phyloP scores from a whole-genome alignment of 768 basidiomycete species.

The Boletus bicolor region DNA sequence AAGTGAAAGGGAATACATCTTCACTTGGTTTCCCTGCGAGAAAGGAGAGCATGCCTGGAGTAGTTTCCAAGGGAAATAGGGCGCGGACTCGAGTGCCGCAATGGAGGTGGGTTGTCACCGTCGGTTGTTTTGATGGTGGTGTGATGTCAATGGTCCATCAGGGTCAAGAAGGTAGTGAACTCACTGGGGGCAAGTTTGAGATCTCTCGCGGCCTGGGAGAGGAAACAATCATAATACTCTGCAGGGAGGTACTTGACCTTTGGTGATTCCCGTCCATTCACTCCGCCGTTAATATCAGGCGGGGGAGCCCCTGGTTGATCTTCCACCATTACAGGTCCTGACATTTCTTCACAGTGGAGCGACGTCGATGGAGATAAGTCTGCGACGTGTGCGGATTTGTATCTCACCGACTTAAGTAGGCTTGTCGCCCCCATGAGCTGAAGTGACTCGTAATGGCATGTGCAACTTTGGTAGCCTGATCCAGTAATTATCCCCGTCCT shows the following conservation, averaged over 20 bases:
- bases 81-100: constrained; percentile 43
- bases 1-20: constrained; percentile 77
- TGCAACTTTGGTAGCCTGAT: neutral
- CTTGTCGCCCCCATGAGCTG: neutral
- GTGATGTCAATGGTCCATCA: neutral
- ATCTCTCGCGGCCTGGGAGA: constrained; percentile 54
- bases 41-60: constrained; percentile 67
- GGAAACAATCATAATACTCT: constrained; percentile 50
- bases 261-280: neutral
- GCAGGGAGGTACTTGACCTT: constrained; percentile 36
- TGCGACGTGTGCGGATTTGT: neutral
- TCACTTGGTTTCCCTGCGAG: constrained; percentile 86
- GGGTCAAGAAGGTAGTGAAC: constrained; percentile 17
- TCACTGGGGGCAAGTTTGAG: constrained; percentile 56
- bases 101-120: neutral
- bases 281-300: neutral
- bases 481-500: neutral
- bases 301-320: neutral
- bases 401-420: neutral
- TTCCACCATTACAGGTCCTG: neutral
- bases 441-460: neutral
- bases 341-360: neutral
- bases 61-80: constrained; percentile 70
- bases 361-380: neutral
- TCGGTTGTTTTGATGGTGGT: neutral